These are phyloP conservation scores for Typha latifolia DNA, from an alignment of 176 grass and related monocot genomes.

Conservation along the genomic window DNA sequence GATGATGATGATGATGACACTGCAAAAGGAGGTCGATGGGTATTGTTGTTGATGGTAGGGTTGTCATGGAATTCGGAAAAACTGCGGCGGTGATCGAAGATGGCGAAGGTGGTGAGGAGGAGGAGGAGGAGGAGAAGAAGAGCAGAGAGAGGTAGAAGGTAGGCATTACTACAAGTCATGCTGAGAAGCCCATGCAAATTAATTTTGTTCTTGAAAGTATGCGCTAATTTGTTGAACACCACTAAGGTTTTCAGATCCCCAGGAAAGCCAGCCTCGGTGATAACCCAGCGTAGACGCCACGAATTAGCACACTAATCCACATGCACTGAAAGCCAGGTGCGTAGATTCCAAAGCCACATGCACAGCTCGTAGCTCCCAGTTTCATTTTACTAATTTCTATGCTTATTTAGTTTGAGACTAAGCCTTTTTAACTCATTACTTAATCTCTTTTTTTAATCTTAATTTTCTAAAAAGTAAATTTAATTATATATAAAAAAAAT, in stretches of 20 bases:
- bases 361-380: too few species aligned
- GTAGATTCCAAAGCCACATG: slow-evolving; percentile 8
- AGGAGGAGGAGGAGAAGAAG: slow-evolving; percentile 6
- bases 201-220: background rate
- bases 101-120: background rate
- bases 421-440: too few species aligned
- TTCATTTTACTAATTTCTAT: too few species aligned
- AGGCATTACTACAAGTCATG: slow-evolving; percentile 15
- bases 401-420: too few species aligned
- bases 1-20: background rate
- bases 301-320: background rate
- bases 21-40: background rate
- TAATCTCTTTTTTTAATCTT: too few species aligned
- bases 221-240: background rate
- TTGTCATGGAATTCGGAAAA: background rate
- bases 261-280: background rate
- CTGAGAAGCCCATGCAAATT: background rate
- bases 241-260: background rate
- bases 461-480: too few species aligned
- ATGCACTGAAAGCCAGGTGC: too few species aligned
- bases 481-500: too few species aligned
- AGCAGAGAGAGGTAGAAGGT: background rate
- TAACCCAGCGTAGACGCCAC: slow-evolving; percentile 17
- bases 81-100: slow-evolving; percentile 8
- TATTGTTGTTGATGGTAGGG: background rate